Percentiles rank a stretch among this genome's conserved stretches.
phyloP scores from a whole-genome alignment of 345 rosid species.

The Clarkia xantiana region DNA sequence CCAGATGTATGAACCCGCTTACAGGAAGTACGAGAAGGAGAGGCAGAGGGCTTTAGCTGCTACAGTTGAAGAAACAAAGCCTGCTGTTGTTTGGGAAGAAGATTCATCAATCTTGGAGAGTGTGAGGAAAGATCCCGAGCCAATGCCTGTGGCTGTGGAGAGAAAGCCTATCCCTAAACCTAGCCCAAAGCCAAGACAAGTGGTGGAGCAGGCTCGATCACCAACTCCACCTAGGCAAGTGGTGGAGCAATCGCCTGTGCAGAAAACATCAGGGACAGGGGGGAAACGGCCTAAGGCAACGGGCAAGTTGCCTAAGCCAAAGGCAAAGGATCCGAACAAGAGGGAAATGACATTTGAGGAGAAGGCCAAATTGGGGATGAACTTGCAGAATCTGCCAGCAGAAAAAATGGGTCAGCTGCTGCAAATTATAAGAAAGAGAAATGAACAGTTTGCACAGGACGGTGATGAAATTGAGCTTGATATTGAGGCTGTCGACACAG shows the following conservation, averaged over 20 bases:
- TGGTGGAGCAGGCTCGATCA: not conserved
- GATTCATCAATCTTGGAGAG: conserved; percentile 8
- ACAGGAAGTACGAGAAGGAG: conserved; percentile 13
- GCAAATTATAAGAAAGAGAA: conserved; percentile 23
- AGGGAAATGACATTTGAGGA: conserved; percentile 31
- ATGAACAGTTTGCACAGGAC: conserved; percentile 14
- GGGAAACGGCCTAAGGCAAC: conserved; percentile 6
- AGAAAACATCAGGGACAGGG: not conserved
- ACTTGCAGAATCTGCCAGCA: conserved; percentile 21
- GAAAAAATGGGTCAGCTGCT: conserved; percentile 27
- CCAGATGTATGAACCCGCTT: conserved; percentile 17
- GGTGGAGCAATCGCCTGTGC: not conserved
- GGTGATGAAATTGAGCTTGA: conserved; percentile 31
- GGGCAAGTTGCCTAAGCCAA: conserved; percentile 22
- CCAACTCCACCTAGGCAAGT: conserved; percentile 8
- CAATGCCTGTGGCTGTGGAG: conserved; percentile 2
- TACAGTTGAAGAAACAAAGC: not conserved
- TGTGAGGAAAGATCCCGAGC: conserved; percentile 6
- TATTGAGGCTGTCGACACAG: conserved; percentile 22
- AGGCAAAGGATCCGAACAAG: conserved; percentile 24
- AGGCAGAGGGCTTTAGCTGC: conserved; percentile 3
- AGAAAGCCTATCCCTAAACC: conserved; percentile 1
- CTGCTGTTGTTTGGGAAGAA: conserved; percentile 5
- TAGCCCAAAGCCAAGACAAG: conserved; percentile 4
- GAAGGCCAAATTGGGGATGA: conserved; percentile 22